Evolutionary conservation across 2,329 filamentous ascomycete genomes (phyloP), one percentile per base, ranked within the genome.

Genomic region (Botrytis medusae): DNA sequence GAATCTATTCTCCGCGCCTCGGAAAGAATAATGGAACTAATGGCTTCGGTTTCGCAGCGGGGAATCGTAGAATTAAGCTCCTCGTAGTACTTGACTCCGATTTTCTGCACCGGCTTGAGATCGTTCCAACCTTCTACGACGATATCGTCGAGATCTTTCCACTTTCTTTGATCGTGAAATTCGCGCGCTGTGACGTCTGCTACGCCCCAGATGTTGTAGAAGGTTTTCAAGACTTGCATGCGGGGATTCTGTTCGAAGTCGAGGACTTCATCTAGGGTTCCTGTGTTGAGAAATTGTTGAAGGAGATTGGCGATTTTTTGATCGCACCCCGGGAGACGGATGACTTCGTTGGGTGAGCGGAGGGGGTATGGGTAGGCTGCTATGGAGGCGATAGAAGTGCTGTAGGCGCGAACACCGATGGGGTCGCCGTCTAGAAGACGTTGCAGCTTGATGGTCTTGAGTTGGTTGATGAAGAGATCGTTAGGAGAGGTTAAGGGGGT

Each of bases 141-240:
- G 4, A 98, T 84, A 78, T 98, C 95, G 78, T 98, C 94, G 0
- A 97, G 84, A 74, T 96, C 92, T 74, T 89, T 87, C 93, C 94
- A 98, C 42, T 93, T 88, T 75, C 89, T 90, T 75, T 89, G 90
- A 25, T 89, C 87, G 81, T 95, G 96, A 78, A 97, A 97, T 1
- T 95, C 89, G 25, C 91, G 86, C 0, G 95, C 95, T 0, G 92
- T 96, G 20, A 89, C 90, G 2, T 92, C 91, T 0, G 92, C 95
- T 0, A 98, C 94, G n/a, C 95, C 95, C 93, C 94, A 97, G 73
- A 98, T 97, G 7, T 92, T 86, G 83, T 92, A 93, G 82, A 98
- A 98, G 0, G 87, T 81, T 62, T 88, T 85, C 5, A 98, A 83
- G 0, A 90, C 86, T 32, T 85, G 73, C 96, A 85, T 73, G 86